Conservation (phyloP, 1,139 yeast genomes). For the Pneumocystis canis region DNA sequence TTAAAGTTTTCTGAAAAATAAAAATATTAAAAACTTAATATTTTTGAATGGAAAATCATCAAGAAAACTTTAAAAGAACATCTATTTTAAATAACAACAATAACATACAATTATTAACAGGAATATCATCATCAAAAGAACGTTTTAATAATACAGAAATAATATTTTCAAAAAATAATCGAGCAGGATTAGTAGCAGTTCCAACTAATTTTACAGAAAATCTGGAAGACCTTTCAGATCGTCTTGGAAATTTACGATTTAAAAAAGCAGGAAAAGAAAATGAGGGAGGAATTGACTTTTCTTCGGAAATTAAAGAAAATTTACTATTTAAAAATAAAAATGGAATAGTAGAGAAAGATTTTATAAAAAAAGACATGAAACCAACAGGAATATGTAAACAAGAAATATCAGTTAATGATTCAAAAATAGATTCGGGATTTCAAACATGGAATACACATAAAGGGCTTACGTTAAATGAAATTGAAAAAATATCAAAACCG, state of each 20-base stretch:
- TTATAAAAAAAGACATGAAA: not conserved
- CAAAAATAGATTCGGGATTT: not conserved
- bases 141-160: not conserved
- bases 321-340: not conserved
- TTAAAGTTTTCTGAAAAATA: not conserved
- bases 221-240: not conserved
- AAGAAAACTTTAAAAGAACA: not conserved
- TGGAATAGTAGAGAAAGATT: not conserved
- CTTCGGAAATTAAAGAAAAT: not conserved
- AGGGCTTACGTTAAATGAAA: constrained; percentile 5
- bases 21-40: not conserved
- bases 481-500: constrained; percentile 8
- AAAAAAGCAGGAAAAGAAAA: not conserved
- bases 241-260: not conserved
- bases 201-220: not conserved
- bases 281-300: not conserved
- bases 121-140: not conserved
- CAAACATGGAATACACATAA: not conserved
- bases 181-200: not conserved
- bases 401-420: not conserved
- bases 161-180: not conserved
- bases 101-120: not conserved
- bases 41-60: not conserved
- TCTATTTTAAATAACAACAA: not conserved
- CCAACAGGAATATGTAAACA: not conserved